Conservation (phyloP, 768 basidiomycete species). For the Astraeus odoratus region DNA sequence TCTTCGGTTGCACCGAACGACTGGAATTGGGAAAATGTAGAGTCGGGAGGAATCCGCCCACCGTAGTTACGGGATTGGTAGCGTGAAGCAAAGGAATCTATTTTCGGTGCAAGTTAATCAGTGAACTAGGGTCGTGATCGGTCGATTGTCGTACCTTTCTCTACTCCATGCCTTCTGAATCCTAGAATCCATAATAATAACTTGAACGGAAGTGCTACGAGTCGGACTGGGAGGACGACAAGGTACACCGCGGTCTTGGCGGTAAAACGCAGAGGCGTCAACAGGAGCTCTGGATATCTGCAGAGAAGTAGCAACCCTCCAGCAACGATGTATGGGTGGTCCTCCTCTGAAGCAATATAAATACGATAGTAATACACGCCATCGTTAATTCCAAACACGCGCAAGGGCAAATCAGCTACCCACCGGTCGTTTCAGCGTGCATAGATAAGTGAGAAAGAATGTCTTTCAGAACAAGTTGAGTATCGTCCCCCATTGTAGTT, state of each 20-base stretch:
- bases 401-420: neutral
- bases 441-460: neutral
- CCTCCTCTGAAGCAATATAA: too few relatives aligned
- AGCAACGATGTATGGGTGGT: constrained; percentile 1
- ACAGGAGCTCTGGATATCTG: neutral
- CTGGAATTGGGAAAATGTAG: neutral
- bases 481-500: neutral
- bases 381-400: neutral
- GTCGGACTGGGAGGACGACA: neutral
- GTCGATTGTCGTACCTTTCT: too few relatives aligned
- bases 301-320: neutral
- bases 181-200: neutral
- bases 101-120: too few relatives aligned
- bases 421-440: neutral
- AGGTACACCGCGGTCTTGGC: neutral
- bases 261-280: neutral
- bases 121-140: too few relatives aligned
- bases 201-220: neutral
- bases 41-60: neutral
- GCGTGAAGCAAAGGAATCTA: neutral
- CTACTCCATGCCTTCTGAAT: too few relatives aligned
- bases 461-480: neutral
- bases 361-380: neutral
- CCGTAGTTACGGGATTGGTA: neutral
- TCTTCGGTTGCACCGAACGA: neutral